Conservation (phyloP, 2,329 filamentous ascomycete species). For the Macrophomina phaseolina region DNA sequence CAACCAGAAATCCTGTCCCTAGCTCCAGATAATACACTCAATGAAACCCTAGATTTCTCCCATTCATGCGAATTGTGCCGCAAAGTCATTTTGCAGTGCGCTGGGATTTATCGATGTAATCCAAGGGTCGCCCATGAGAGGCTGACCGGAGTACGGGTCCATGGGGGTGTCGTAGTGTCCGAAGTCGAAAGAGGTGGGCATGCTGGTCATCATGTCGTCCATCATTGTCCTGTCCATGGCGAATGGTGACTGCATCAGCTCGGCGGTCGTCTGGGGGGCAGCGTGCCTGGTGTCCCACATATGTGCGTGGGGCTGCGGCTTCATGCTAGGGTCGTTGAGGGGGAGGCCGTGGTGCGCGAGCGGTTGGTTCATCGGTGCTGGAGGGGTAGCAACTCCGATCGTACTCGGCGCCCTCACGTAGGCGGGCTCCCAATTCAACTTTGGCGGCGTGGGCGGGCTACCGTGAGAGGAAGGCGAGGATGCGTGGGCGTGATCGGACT, state of each 20-base stretch:
- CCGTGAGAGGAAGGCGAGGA: conserved; percentile 45
- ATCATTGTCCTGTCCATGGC: conserved; percentile 12
- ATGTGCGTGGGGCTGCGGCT: conserved; percentile 7
- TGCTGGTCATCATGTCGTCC: conserved; percentile 1
- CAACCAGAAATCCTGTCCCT: not conserved
- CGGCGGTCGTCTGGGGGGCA: not conserved
- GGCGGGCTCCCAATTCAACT: conserved; percentile 11
- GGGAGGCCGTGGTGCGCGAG: conserved; percentile 14
- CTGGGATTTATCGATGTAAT: conserved; percentile 25
- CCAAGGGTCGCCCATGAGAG: conserved; percentile 14
- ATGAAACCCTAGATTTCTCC: not conserved
- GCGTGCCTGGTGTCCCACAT: conserved; percentile 12
- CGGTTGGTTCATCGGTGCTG: conserved; percentile 14
- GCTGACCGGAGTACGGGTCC: conserved; percentile 21
- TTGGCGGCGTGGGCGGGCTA: conserved; percentile 37
- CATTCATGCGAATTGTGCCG: conserved; percentile 22
- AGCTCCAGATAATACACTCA: conserved; percentile 17
- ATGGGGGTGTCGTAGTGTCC: conserved; percentile 22
- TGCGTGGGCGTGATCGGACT: conserved; percentile 60
- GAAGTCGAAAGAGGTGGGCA: conserved; percentile 2
- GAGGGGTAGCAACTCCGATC: conserved; percentile 4
- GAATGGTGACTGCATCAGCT: conserved; percentile 22
- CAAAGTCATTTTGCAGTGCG: conserved; percentile 22
- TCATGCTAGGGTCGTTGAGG: conserved; percentile 18
- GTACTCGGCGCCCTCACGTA: conserved; percentile 16